phyloP scores from a whole-genome alignment of 495 filamentous ascomycete genomes.

The Oidiodendron maius region DNA sequence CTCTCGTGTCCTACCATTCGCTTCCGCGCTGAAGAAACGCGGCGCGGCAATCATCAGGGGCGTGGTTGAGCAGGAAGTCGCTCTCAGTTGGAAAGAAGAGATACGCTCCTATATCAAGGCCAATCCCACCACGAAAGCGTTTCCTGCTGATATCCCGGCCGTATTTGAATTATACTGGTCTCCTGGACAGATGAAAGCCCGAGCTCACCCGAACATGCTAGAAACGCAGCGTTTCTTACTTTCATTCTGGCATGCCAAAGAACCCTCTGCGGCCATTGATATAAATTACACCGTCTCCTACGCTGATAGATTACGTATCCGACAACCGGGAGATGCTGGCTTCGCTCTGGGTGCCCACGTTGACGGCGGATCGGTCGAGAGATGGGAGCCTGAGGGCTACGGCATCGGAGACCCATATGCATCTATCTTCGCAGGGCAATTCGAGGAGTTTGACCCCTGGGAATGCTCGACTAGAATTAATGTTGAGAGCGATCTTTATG shows the following conservation, averaged over 20 bases:
- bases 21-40: conserved; percentile 22
- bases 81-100: conserved; percentile 49
- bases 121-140: conserved; percentile 52
- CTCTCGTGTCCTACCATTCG: conserved; percentile 1
- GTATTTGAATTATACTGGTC: conserved; percentile 92
- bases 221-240: conserved; percentile 66
- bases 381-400: conserved; percentile 82
- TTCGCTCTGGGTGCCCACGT: conserved; percentile 85
- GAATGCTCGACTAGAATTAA: conserved; percentile 63
- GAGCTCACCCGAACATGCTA: conserved; percentile 66
- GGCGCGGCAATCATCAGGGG: conserved; percentile 58
- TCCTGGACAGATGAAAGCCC: conserved; percentile 64
- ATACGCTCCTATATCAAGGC: conserved; percentile 52
- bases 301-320: conserved; percentile 77
- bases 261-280: conserved; percentile 55
- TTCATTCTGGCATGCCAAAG: conserved; percentile 62
- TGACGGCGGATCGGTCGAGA: conserved; percentile 78
- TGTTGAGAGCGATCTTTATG: conserved; percentile 73
- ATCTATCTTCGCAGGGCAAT: conserved; percentile 63
- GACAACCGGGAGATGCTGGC: conserved; percentile 66
- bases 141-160: conserved; percentile 51
- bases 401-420: conserved; percentile 61
- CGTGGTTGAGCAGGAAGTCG: conserved; percentile 54
- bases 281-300: conserved; percentile 60
- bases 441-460: conserved; percentile 81